phyloP scores from a whole-genome alignment of 2,329 filamentous ascomycete genomes.

The Colletotrichum sp. region DNA sequence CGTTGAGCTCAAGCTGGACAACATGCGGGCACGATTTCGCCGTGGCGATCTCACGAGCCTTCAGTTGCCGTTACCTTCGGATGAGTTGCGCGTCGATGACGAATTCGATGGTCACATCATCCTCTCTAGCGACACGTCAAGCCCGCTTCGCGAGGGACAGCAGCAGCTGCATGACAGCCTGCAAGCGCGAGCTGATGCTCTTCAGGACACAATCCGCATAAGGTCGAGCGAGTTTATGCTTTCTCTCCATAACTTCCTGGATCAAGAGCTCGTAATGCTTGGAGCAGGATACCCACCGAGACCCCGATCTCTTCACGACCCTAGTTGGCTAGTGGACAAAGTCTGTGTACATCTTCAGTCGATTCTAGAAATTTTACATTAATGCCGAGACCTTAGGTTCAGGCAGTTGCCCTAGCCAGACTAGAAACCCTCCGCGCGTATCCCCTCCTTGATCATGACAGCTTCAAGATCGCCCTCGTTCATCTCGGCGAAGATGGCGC shows the following conservation, averaged over 20 bases:
- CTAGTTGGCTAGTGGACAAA: not conserved
- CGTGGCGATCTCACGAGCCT: not conserved
- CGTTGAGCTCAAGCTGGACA: conserved; percentile 20
- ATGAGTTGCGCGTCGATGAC: not conserved
- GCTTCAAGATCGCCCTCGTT: not conserved
- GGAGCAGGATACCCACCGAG: not conserved
- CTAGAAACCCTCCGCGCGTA: not conserved
- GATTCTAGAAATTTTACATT: not conserved
- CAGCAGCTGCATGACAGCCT: not conserved
- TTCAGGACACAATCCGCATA: not conserved
- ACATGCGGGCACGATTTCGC: not conserved
- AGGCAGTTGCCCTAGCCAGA: not conserved
- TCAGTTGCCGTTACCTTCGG: not conserved
- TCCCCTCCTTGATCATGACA: not conserved
- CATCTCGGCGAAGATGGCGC: not conserved
- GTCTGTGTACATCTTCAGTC: not conserved
- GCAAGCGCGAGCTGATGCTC: not conserved
- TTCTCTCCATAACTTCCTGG: not conserved
- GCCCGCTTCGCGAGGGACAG: not conserved
- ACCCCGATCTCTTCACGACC: not conserved
- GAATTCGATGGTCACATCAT: not conserved
- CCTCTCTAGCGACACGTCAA: not conserved
- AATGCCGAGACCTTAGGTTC: not conserved
- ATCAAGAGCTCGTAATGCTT: not conserved
- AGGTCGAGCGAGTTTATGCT: not conserved